A percentile compares a stretch with the other conserved stretches of the same genome.
Conservation (phyloP, 768 basidiomycete genomes). For the Thelephora ganbajun region DNA sequence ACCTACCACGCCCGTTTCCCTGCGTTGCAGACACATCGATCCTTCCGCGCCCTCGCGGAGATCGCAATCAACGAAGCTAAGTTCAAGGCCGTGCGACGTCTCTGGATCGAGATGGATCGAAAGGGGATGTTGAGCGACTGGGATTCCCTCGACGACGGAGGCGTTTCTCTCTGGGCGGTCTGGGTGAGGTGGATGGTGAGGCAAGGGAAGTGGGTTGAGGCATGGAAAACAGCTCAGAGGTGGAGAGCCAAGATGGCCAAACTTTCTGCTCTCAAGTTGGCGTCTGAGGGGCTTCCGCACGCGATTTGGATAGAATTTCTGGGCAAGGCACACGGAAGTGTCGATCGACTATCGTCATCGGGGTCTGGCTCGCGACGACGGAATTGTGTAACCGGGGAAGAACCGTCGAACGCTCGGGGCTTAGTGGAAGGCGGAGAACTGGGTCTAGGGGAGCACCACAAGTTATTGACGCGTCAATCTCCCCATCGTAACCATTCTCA, state of each 20-base stretch:
- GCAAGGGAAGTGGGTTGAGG: slow-evolving; percentile 40
- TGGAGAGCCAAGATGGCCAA: background rate
- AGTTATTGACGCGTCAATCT: background rate
- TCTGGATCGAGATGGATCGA: slow-evolving; percentile 34
- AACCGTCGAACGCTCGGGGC: background rate
- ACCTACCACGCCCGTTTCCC: slow-evolving; percentile 30
- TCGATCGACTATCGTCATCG: slow-evolving; percentile 13
- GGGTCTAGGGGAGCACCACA: background rate
- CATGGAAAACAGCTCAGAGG: slow-evolving; percentile 25
- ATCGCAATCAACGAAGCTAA: slow-evolving; percentile 37
- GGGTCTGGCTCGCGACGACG: slow-evolving; percentile 8
- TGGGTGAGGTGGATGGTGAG: slow-evolving; percentile 42
- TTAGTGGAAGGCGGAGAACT: background rate
- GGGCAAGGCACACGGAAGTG: slow-evolving; percentile 22
- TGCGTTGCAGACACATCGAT: slow-evolving; percentile 21
- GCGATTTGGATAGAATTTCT: slow-evolving; percentile 53
- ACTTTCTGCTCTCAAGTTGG: background rate
- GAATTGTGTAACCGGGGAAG: slow-evolving; percentile 2
- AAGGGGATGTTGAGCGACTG: slow-evolving; percentile 28
- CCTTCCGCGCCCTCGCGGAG: slow-evolving; percentile 30
- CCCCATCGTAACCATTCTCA: background rate
- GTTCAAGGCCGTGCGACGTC: slow-evolving; percentile 28
- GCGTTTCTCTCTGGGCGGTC: slow-evolving; percentile 22
- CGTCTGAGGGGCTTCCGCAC: slow-evolving; percentile 19
- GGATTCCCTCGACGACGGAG: slow-evolving; percentile 25